phyloP scores from a whole-genome alignment of 345 rosid species.

The Aethionema arabicum region DNA sequence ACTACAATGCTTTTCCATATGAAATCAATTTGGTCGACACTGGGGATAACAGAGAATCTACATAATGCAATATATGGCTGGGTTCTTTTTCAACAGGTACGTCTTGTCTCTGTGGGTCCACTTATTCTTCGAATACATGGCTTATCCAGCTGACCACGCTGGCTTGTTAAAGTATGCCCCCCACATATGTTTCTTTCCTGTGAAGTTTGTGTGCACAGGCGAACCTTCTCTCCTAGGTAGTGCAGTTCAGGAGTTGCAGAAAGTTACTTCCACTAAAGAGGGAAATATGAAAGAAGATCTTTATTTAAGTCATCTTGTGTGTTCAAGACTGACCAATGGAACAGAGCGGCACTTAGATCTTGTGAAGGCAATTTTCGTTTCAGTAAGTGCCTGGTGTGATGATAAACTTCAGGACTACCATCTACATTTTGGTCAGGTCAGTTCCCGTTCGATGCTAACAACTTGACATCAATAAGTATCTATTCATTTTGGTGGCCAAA shows the following conservation, averaged over 20 bases:
- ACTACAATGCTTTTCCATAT: slow-evolving; percentile 56
- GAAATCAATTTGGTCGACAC: slow-evolving; percentile 75
- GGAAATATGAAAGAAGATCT: slow-evolving; percentile 52
- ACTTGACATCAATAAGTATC: not conserved
- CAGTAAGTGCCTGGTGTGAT: slow-evolving; percentile 77
- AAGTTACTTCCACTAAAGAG: slow-evolving; percentile 45
- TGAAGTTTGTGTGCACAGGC: slow-evolving; percentile 76
- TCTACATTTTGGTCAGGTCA: slow-evolving; percentile 76
- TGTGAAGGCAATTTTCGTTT: slow-evolving; percentile 53
- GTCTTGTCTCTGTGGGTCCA: slow-evolving; percentile 18
- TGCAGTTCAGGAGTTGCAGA: slow-evolving; percentile 59
- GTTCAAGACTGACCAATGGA: slow-evolving; percentile 51
- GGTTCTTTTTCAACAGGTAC: slow-evolving; percentile 89
- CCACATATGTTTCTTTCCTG: slow-evolving; percentile 24
- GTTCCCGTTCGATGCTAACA: slow-evolving; percentile 28
- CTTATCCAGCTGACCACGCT: slow-evolving; percentile 18
- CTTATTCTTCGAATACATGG: slow-evolving; percentile 22
- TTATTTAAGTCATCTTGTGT: slow-evolving; percentile 55
- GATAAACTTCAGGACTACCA: slow-evolving; percentile 78
- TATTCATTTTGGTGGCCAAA: slow-evolving; percentile 8
- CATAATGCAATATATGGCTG: slow-evolving; percentile 81
- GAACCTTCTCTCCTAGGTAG: slow-evolving; percentile 64
- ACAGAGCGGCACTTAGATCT: slow-evolving; percentile 46
- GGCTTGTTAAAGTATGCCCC: slow-evolving; percentile 17
- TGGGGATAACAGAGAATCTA: slow-evolving; percentile 82